Evolutionary conservation across 768 basidiomycete genomes (phyloP).

Genomic region (Calocera cornea): DNA sequence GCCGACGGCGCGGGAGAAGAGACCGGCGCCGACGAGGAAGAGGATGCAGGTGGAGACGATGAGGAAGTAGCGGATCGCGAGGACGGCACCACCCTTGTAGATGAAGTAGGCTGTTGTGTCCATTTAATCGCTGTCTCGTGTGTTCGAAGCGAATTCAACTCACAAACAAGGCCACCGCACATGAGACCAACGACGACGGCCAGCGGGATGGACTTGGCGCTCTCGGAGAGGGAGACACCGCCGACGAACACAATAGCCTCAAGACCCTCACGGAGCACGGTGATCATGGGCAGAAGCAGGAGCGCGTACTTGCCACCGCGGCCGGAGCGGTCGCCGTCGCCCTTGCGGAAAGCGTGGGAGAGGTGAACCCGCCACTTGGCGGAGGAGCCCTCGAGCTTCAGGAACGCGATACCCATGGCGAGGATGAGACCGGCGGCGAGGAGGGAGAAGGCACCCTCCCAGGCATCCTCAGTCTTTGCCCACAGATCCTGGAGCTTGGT

Average conservation of each 20-base stretch:
- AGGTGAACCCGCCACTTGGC: conserved; percentile 93
- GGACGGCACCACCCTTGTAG: conserved; percentile 64
- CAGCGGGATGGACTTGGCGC: conserved; percentile 76
- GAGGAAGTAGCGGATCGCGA: conserved; percentile 78
- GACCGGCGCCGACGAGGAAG: conserved; percentile 84
- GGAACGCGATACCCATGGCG: conserved; percentile 86
- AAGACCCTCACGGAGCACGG: conserved; percentile 85
- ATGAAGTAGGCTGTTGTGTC: conserved; percentile 34
- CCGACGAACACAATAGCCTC: conserved; percentile 92
- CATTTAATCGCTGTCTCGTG: not conserved
- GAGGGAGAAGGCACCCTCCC: conserved; percentile 64
- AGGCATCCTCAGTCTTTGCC: conserved; percentile 69
- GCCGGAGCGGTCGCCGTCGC: conserved; percentile 11
- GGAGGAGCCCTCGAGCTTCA: conserved; percentile 87
- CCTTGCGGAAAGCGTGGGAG: conserved; percentile 46
- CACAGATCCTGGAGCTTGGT: conserved; percentile 71
- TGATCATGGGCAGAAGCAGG: conserved; percentile 79
- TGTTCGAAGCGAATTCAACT: conserved; percentile 12
- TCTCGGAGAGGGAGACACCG: conserved; percentile 75
- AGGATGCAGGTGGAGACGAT: conserved; percentile 84
- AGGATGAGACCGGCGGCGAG: conserved; percentile 51
- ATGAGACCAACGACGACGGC: conserved; percentile 77
- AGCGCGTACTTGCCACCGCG: conserved; percentile 54
- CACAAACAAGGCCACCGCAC: conserved; percentile 59
- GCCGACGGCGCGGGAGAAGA: conserved; percentile 70